A percentile compares a stretch with the other conserved stretches of the same genome.
These are phyloP conservation scores for Globisporangium nagaii DNA, from an alignment of 352 stramenopile species.

Conservation along the genomic window DNA sequence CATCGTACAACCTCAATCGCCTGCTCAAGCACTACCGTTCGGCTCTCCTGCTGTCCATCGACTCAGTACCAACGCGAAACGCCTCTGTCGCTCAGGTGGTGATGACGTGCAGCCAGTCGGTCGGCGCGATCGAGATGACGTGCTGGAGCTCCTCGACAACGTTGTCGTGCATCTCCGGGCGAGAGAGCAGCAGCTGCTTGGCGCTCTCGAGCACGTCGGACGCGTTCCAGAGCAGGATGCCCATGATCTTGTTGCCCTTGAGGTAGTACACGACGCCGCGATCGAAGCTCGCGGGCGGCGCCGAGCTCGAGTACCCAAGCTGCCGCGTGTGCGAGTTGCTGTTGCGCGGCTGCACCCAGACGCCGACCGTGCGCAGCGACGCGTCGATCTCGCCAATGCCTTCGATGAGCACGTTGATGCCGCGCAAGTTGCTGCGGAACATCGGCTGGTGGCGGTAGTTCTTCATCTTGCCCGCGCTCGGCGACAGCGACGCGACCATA, in stretches of 20 bases:
- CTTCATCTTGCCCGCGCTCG: slow-evolving; percentile 51
- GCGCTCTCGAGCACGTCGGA: slow-evolving; percentile 82
- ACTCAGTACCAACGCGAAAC: too few relatives aligned
- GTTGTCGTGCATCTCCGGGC: slow-evolving; percentile 68
- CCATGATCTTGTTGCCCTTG: slow-evolving; percentile 86
- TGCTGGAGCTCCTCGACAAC: slow-evolving; percentile 72
- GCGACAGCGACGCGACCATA: slow-evolving; percentile 63
- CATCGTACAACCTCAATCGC: too few relatives aligned
- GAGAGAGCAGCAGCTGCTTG: slow-evolving; percentile 72
- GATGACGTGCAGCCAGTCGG: slow-evolving; percentile 84
- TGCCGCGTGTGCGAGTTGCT: slow-evolving; percentile 7
- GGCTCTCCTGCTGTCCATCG: too few relatives aligned
- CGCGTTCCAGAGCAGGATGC: slow-evolving; percentile 89
- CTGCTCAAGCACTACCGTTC: too few relatives aligned
- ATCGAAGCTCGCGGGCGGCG: slow-evolving; percentile 36
- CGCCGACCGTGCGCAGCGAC: slow-evolving; percentile 62
- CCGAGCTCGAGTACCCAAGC: slow-evolving; percentile 1
- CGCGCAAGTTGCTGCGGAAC: slow-evolving; percentile 75
- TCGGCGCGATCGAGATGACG: slow-evolving; percentile 79
- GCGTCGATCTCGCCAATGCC: slow-evolving; percentile 84
- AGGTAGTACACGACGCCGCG: slow-evolving; percentile 90
- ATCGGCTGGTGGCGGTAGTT: slow-evolving; percentile 87
- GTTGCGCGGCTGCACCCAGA: slow-evolving; percentile 68
- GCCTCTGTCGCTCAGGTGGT: slow-evolving; percentile 20
- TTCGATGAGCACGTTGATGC: slow-evolving; percentile 74